phyloP scores from a whole-genome alignment of 148 eudicot species.

The Vaccinium myrtillus region DNA sequence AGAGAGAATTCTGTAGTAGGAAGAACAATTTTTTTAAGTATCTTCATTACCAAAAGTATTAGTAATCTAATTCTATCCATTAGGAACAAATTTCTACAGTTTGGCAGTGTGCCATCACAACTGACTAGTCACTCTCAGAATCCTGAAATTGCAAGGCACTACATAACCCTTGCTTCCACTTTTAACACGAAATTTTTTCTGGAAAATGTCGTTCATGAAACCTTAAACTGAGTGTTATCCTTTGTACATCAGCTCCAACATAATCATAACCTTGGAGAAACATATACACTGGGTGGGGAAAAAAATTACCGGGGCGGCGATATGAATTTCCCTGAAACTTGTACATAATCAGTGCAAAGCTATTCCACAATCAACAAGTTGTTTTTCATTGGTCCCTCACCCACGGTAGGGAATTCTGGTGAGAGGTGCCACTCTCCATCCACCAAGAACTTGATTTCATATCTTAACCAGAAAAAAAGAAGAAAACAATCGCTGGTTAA shows the following conservation, averaged over 20 bases:
- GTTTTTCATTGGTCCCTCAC: slow-evolving; percentile 74
- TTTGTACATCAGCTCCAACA: slow-evolving; percentile 2
- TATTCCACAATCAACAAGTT: slow-evolving; percentile 77
- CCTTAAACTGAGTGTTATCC: neutral
- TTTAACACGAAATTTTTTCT: neutral
- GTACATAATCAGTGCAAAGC: slow-evolving; percentile 4
- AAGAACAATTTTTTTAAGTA: neutral
- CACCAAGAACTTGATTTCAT: slow-evolving; percentile 80
- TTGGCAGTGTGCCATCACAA: neutral
- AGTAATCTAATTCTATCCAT: neutral
- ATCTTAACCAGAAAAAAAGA: slow-evolving; percentile 20
- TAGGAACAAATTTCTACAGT: neutral
- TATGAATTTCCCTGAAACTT: neutral
- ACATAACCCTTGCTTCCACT: neutral
- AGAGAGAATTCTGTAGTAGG: neutral
- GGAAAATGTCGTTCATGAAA: neutral
- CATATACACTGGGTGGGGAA: neutral
- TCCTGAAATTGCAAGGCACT: neutral
- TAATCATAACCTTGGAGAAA: neutral
- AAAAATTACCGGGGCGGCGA: neutral
- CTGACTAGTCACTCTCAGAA: slow-evolving; percentile 6
- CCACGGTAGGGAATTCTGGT: slow-evolving; percentile 67
- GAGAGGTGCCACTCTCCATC: slow-evolving; percentile 91
- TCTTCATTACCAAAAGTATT: neutral
- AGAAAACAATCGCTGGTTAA: neutral